Percentiles rank a stretch among this genome's conserved stretches.
Conservation (phyloP, 345 rosid species). For the Anastatica hierochuntica region DNA sequence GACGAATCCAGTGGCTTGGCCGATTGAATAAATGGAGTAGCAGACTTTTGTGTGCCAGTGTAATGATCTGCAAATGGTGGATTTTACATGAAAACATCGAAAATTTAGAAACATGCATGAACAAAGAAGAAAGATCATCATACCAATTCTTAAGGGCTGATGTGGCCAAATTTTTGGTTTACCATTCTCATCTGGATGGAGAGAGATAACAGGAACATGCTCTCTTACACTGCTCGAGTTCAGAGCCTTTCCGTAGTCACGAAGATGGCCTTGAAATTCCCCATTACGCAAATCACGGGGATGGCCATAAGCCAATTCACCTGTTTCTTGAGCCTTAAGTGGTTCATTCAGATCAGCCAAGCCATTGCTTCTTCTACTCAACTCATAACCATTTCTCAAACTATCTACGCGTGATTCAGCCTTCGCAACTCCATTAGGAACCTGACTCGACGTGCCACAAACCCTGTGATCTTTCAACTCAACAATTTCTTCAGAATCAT, state of each 20-base stretch:
- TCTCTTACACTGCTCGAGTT: conserved; percentile 25
- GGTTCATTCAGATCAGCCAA: conserved; percentile 50
- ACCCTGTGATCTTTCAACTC: conserved; percentile 25
- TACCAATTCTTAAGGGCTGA: conserved; percentile 15
- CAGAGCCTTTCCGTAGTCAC: conserved; percentile 26
- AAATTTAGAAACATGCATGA: neutral
- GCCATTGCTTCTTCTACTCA: conserved; percentile 21
- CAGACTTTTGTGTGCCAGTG: conserved; percentile 10
- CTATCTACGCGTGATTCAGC: conserved; percentile 24
- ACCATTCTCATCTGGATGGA: conserved; percentile 27
- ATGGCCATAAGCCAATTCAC: conserved; percentile 23
- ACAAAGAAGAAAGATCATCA: conserved; percentile 2
- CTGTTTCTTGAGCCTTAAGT: conserved; percentile 30
- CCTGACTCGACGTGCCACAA: conserved; percentile 32
- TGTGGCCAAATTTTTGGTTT: conserved; percentile 24
- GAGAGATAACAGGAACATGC: conserved; percentile 25
- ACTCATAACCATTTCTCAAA: conserved; percentile 19
- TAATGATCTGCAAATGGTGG: conserved; percentile 23
- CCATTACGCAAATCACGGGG: conserved; percentile 21
- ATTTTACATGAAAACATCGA: neutral
- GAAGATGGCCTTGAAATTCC: conserved; percentile 31
- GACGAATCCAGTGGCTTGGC: conserved; percentile 5
- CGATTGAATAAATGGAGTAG: conserved; percentile 22
- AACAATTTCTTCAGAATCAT: conserved; percentile 28
- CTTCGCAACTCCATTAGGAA: conserved; percentile 34